Conservation (phyloP, 805 yeast genomes). For the Sungouiella blattae region DNA sequence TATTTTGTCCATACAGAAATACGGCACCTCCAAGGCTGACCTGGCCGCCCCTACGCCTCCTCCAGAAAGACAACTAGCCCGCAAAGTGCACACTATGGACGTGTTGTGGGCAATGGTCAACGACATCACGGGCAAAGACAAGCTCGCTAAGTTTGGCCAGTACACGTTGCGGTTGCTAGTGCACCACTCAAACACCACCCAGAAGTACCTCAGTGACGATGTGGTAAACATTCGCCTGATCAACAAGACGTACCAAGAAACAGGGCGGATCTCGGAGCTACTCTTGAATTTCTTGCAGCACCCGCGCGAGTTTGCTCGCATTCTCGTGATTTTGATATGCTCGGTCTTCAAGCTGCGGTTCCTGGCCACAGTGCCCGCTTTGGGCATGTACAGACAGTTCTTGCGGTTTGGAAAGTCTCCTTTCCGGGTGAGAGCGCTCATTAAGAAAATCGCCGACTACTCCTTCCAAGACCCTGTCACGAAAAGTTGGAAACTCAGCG, state of each 20-base stretch:
- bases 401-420: slow-evolving; percentile 71
- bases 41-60: slow-evolving; percentile 9
- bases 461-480: slow-evolving; percentile 7
- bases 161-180: slow-evolving; percentile 54
- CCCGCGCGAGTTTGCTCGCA: slow-evolving; percentile 35
- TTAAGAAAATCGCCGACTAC: slow-evolving; percentile 22
- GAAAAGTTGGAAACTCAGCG: slow-evolving; percentile 11
- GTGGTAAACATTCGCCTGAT: slow-evolving; percentile 29
- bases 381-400: slow-evolving; percentile 60
- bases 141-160: slow-evolving; percentile 61
- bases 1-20: no score
- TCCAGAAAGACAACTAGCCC: background rate
- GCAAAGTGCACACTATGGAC: slow-evolving; percentile 29
- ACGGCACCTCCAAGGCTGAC: slow-evolving; percentile 3
- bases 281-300: slow-evolving; percentile 31
- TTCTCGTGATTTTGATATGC: slow-evolving; percentile 33
- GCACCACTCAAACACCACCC: slow-evolving; percentile 42
- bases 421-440: slow-evolving; percentile 44
- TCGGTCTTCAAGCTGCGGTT: slow-evolving; percentile 39
- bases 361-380: slow-evolving; percentile 43
- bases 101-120: slow-evolving; percentile 52
- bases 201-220: slow-evolving; percentile 31
- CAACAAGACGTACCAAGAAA: slow-evolving; percentile 28
- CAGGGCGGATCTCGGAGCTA: slow-evolving; percentile 30
- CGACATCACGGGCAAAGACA: slow-evolving; percentile 66